phyloP scores from a whole-genome alignment of 2,329 filamentous ascomycete genomes.

The Lasiodiplodia gonubiensis region DNA sequence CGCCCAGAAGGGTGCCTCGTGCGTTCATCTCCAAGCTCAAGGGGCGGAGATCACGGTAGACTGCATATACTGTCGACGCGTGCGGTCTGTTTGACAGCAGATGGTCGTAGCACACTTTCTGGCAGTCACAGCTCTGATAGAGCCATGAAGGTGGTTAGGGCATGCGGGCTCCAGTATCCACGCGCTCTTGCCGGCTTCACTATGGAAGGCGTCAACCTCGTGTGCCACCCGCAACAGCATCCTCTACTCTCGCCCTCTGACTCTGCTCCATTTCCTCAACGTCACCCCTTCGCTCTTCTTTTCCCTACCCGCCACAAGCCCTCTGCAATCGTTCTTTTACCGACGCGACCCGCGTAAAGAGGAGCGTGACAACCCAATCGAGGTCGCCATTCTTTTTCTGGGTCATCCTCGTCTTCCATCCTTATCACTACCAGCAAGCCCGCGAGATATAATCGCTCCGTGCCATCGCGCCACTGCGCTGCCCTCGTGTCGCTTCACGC shows the following conservation, averaged over 20 bases:
- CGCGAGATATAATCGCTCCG: too few species aligned
- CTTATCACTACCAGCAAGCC: conserved; percentile 3
- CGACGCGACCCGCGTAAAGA: not conserved
- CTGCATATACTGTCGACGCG: not conserved
- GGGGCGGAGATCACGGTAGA: conserved; percentile 19
- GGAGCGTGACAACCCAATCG: conserved; percentile 2
- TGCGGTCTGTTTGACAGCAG: not conserved
- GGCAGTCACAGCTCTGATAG: conserved; percentile 1
- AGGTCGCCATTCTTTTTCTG: conserved; percentile 28
- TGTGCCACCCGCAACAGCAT: conserved; percentile 4
- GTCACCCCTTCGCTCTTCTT: not conserved
- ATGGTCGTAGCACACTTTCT: not conserved
- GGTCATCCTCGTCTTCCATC: conserved; percentile 24
- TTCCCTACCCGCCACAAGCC: not conserved
- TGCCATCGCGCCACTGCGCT: not conserved
- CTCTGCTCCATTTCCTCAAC: not conserved
- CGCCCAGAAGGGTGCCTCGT: conserved; percentile 7
- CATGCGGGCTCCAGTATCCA: not conserved
- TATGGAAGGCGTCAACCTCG: conserved; percentile 20
- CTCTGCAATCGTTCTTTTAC: conserved; percentile 3
- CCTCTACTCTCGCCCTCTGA: not conserved
- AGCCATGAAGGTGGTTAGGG: not conserved
- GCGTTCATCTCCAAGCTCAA: conserved; percentile 10
- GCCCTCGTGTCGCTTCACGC: not conserved
- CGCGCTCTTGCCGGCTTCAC: conserved; percentile 18